phyloP scores from a whole-genome alignment of 1,284 basidiomycete genomes.

The Rhizoctonia solani region DNA sequence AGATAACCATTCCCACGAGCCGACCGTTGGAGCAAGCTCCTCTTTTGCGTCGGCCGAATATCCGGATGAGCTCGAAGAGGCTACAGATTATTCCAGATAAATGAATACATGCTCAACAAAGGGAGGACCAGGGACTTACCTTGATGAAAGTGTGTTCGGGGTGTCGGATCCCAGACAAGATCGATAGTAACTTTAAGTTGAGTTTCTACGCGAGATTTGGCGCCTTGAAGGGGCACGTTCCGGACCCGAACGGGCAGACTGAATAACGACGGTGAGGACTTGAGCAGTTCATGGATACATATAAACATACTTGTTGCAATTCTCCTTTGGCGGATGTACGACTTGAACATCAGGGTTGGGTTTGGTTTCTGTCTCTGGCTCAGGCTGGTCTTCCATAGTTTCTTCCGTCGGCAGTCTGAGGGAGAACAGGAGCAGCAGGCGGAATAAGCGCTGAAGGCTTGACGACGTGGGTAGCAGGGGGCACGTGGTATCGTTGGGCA shows the following conservation, averaged over 20 bases:
- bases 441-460: not conserved
- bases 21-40: constrained; percentile 55
- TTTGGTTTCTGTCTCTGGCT: not conserved
- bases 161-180: constrained; percentile 52
- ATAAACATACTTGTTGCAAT: not conserved
- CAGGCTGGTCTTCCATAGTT: not conserved
- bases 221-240: constrained; percentile 79
- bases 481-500: constrained; percentile 8
- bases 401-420: too few species aligned
- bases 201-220: constrained; percentile 94
- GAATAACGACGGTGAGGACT: not conserved
- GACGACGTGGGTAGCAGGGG: constrained; percentile 19
- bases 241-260: constrained; percentile 81
- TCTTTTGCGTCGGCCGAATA: not conserved
- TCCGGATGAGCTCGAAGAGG: constrained; percentile 37
- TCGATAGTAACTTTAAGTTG: constrained; percentile 83
- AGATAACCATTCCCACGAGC: constrained; percentile 82
- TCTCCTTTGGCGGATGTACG: constrained; percentile 25
- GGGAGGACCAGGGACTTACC: constrained; percentile 36
- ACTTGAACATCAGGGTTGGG: not conserved
- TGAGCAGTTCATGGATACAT: not conserved
- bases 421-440: too few species aligned
- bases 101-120: constrained; percentile 19
- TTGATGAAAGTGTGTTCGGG: constrained; percentile 40
- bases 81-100: not conserved